Conservation (phyloP, 306 rosid genomes). For the Cucumis melo region DNA sequence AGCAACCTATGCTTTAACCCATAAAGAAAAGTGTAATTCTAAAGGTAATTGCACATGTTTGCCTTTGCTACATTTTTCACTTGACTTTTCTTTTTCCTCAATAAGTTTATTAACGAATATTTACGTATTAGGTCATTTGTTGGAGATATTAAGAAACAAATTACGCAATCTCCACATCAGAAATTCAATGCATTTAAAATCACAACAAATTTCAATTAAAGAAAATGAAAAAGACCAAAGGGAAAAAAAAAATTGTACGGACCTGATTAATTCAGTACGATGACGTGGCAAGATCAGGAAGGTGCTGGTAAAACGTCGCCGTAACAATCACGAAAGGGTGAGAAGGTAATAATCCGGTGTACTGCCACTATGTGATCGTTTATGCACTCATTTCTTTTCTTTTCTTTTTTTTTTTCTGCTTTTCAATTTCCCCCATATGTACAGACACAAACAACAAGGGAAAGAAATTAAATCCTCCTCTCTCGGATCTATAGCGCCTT, state of each 20-base stretch:
- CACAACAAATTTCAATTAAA: background rate
- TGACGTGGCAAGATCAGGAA: conserved; percentile 5
- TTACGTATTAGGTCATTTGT: background rate
- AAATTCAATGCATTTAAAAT: background rate
- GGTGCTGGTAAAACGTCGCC: conserved; percentile 5
- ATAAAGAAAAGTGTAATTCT: background rate
- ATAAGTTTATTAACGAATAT: background rate
- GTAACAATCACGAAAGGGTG: background rate
- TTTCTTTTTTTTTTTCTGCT: background rate
- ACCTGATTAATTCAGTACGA: background rate
- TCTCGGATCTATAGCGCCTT: background rate
- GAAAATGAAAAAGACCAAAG: too few relatives aligned
- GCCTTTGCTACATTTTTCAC: background rate
- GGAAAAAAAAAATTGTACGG: background rate
- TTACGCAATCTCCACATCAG: background rate
- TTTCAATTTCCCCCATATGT: background rate
- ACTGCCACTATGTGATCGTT: background rate
- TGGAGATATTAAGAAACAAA: background rate
- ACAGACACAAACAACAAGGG: background rate
- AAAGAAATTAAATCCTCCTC: background rate
- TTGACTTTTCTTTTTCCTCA: background rate
- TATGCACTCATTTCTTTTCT: background rate
- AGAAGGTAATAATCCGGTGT: background rate
- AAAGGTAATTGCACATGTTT: background rate
- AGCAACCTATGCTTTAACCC: background rate